A percentile compares a stretch with the other conserved stretches of the same genome.
phyloP scores from a whole-genome alignment of 169 alveolate genomes.

The Plasmodium billcollinsi region DNA sequence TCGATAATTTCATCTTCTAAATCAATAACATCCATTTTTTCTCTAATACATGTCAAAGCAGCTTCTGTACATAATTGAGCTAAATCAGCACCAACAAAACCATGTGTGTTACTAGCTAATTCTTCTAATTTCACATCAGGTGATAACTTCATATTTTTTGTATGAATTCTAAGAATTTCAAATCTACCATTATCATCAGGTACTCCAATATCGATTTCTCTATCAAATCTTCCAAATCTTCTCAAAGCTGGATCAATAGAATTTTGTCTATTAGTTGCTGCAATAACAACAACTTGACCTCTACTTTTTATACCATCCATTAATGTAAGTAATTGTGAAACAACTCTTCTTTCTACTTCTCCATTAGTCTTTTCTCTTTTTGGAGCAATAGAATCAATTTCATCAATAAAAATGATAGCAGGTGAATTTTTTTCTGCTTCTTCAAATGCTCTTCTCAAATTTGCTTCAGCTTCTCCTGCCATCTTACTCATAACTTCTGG shows the following conservation, averaged over 20 bases:
- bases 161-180: constrained; percentile 98
- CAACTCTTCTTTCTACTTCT: constrained; percentile 99
- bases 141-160: constrained; percentile 98
- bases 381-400: constrained; percentile 99
- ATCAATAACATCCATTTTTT: constrained; percentile 99
- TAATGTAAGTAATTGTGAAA: constrained; percentile 98
- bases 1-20: constrained; percentile 99
- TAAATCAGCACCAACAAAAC: constrained; percentile 98
- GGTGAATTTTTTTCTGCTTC: constrained; percentile 99
- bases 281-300: constrained; percentile 99
- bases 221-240: constrained; percentile 98
- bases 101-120: constrained; percentile 99
- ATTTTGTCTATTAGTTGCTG: constrained; percentile 99
- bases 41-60: constrained; percentile 99
- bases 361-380: constrained; percentile 99
- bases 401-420: constrained; percentile 99
- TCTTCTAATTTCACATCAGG: constrained; percentile 98
- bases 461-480: constrained; percentile 99
- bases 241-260: constrained; percentile 99
- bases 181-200: constrained; percentile 99
- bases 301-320: constrained; percentile 99
- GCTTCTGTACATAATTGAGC: constrained; percentile 98
- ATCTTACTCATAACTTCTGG: constrained; percentile 98
- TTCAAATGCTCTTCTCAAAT: constrained; percentile 97
- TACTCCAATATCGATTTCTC: constrained; percentile 99